Evolutionary conservation across 2,329 filamentous ascomycete species (phyloP), one percentile per base, ranked within the genome.

Genomic region (Diaporthe vexans): DNA sequence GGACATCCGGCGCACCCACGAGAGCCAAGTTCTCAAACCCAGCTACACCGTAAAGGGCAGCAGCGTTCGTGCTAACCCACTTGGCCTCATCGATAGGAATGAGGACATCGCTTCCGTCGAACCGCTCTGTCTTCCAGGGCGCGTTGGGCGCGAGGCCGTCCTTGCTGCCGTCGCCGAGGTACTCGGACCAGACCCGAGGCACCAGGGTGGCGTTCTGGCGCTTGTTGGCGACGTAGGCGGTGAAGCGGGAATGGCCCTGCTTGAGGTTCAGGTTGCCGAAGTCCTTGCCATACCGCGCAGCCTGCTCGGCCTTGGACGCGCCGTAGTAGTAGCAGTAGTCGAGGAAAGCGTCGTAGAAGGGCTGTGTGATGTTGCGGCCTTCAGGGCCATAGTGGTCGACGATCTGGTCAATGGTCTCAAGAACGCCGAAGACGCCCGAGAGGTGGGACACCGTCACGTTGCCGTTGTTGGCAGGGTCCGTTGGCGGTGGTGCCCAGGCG

Each of bases 301-400:
- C 80, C 79, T 92, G 90, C 80, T 91, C 88, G 0, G 81, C 84
- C 0, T 81, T 79, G 0, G 83, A 78, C 0, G 88, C 89, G 11
- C 84, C 83, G 77, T 89, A 92, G 80, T 90, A 91, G 78, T 87
- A 88, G 78, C 88, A 90, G 80, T 92, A 92, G 67, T 91, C 90
- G 1, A 91, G 81, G 86, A 89, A 92, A 0, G 86, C 88, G 9
- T 86, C 79, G 65, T 87, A 83, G 78, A 92, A 91, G 4, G 63
- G 63, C 63, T 54, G 46, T 15, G 63, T 68, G 21, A 51, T 21
- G n/a, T 68, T 68, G 48, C 48, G 63, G 0, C 85, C 85, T 11
- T 82, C 77, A 0, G 89, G 88, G 3, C 83, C 85, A 19, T 84
- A 85, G 77, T 88, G 86, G 59, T 89, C 85, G 2, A 89, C 82